Evolutionary conservation across 257 asterid species (phyloP), one percentile per base, ranked within the genome.

Genomic region (Linderniella brevidens): DNA sequence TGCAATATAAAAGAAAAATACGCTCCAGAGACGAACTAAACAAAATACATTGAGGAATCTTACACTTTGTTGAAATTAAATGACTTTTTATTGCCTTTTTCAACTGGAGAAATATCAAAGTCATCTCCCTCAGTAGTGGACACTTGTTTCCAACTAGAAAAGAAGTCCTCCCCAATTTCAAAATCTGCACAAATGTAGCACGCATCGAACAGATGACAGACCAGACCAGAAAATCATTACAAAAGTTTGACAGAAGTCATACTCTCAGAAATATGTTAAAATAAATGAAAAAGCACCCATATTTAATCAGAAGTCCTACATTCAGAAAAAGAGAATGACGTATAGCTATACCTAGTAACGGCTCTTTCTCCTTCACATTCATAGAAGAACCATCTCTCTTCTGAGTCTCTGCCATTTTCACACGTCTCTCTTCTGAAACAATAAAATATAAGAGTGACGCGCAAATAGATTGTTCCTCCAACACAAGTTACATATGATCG

Each of bases 81-180:
- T 60, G 80, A 41, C 46, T 72, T 84, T 17, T 76, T 76, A 61
- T 79, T 88, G 59, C 79, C 82, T 74, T 79, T 79, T 36, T 84
- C 58, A 58, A 66, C 69, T 53, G 94, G 73, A 13, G 75, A 65
- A 48, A 88, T 62, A 67, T 81, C 94, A 78, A 88, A 67, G 41
- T 29, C 66, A 47, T 78, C 76, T n/a, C 67, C 80, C 41, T 64
- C 78, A 53, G 70, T 67, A 41, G 66, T 64, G 43, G 95, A 69
- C 59, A 71, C 67, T 55, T 90, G 59, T 45, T 81, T 88, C 96
- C 95, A 88, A 11, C 90, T 72, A 63, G 60, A 63, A 49, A 88
- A 64, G 69, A 88, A 80, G 69, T 88, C 95, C 13, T 72, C 71
- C 53, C 76, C 94, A 49, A 84, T 58, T 62, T 88, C 98, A 68